Evolutionary conservation across 495 filamentous ascomycete genomes (phyloP), one percentile per base, ranked within the genome.

Genomic region (Aspergillus diversus): DNA sequence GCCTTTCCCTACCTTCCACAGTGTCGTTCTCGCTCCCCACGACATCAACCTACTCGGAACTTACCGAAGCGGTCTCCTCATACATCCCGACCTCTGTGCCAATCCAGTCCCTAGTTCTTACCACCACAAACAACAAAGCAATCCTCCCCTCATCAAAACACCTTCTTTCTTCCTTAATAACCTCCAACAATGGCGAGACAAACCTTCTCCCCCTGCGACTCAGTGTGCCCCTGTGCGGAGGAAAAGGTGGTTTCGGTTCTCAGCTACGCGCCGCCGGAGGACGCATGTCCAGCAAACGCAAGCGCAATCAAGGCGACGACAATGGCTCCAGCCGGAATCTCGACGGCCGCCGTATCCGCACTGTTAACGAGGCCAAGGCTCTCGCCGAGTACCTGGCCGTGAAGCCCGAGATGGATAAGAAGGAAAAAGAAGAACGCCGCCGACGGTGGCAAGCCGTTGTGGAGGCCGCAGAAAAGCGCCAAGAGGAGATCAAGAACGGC

Each of bases 171-270:
- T 53, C 73, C 17, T 49, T 76, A 12, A 58, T 65, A 11, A 47
- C 57, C 49, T 54, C 61, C 55, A 27, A 2, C 21, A 64, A 74
- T 73, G 69, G 61, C 65, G 67, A 55, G 42, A 54, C 69, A 50
- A 51, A 81, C 87, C 86, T 97, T 65, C 83, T 99, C 57, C 86
- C 92, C 3, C 84, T 98, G 9, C 92, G 92, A 50, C 84, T 98
- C 32, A 86, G 87, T 15, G 78, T 87, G 7, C 81, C 90, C 9
- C 78, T 97, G 43, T 88, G 86, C 68, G 95, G 95, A 71, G 95
- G 95, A 68, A 99, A 99, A 72, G 95, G 95, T 73, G 95, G 95
- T 59, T 99, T 99, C 75, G 95, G 95, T 65, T 97, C 93, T 6
- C 96, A 98, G 75, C 88, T 99, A 33, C 92, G 95, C 71, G 95